These are phyloP conservation scores for Cyberlindnera lachancei DNA, from an alignment of 805 yeast species.

Conservation along the genomic window DNA sequence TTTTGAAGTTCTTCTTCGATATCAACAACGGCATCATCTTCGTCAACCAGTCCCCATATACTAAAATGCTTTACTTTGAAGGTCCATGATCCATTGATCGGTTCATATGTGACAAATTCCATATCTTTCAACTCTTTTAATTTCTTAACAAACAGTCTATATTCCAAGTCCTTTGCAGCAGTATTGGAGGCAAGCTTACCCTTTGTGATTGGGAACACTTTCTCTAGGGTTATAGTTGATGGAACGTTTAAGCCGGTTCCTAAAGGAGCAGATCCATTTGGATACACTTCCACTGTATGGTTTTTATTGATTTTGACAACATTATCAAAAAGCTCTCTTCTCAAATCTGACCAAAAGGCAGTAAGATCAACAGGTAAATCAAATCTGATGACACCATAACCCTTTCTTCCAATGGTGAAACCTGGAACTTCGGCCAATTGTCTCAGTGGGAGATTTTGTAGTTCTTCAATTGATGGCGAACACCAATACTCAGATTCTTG, in stretches of 20 bases:
- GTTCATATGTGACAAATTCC: conserved; percentile 75
- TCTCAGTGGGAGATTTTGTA: conserved; percentile 35
- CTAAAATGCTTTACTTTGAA: conserved; percentile 88
- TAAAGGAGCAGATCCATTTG: conserved; percentile 53
- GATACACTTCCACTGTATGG: conserved; percentile 54
- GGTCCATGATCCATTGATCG: conserved; percentile 66
- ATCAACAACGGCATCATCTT: conserved; percentile 51
- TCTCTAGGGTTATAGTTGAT: conserved; percentile 62
- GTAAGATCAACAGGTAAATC: conserved; percentile 63
- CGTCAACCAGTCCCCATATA: conserved; percentile 84
- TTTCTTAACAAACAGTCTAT: conserved; percentile 39
- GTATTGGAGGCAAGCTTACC: conserved; percentile 17
- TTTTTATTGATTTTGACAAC: conserved; percentile 39
- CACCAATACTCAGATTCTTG: conserved; percentile 54
- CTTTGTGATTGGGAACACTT: conserved; percentile 40
- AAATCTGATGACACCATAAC: conserved; percentile 62
- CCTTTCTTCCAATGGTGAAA: conserved; percentile 62
- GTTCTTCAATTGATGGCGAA: conserved; percentile 50
- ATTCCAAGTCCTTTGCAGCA: conserved; percentile 30
- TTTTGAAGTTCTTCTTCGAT: conserved; percentile 28
- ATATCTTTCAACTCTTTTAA: conserved; percentile 56
- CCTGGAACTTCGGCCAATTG: conserved; percentile 50
- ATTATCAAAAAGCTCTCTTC: conserved; percentile 30
- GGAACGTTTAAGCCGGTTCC: conserved; percentile 74
- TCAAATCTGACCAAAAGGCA: conserved; percentile 34